Percentiles rank a stretch among this genome's conserved stretches.
Evolutionary conservation across 192 early-diverging fungal genomes (phyloP).

Genomic region (Linnemannia exigua): DNA sequence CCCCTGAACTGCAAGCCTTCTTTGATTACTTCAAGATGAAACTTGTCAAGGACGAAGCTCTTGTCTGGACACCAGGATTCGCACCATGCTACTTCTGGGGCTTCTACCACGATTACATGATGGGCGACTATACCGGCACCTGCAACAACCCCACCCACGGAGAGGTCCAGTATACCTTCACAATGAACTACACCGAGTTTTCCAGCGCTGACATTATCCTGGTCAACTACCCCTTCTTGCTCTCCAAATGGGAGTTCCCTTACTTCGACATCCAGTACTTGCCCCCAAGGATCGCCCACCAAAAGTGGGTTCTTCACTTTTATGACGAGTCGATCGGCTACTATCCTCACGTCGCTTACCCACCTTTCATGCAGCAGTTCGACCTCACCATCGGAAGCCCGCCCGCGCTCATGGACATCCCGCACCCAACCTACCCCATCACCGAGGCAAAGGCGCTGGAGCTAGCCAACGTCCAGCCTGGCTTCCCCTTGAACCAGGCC

Average conservation of each 20-base stretch:
- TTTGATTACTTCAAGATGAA: slow-evolving; percentile 1
- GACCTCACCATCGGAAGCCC: slow-evolving; percentile 30
- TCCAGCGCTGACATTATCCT: slow-evolving; percentile 24
- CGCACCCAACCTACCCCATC: neutral
- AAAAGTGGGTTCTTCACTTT: slow-evolving; percentile 32
- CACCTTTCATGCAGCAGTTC: slow-evolving; percentile 12
- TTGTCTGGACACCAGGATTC: slow-evolving; percentile 5
- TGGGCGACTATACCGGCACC: neutral
- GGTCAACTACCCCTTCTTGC: slow-evolving; percentile 13
- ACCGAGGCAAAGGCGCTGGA: neutral
- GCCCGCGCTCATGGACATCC: slow-evolving; percentile 18
- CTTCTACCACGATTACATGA: neutral
- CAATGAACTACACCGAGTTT: slow-evolving; percentile 35
- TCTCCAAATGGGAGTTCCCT: neutral
- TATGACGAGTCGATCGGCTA: slow-evolving; percentile 11
- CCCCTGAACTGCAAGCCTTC: slow-evolving; percentile 22
- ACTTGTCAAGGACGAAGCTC: neutral
- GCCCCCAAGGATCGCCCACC: slow-evolving; percentile 29
- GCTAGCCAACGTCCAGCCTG: neutral
- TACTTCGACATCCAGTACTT: slow-evolving; percentile 16
- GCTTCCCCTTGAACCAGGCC: slow-evolving; percentile 14
- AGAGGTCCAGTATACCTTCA: neutral
- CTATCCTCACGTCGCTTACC: slow-evolving; percentile 17
- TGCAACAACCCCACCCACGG: neutral
- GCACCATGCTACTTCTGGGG: slow-evolving; percentile 25